Percentiles rank a stretch among this genome's conserved stretches.
These are phyloP conservation scores for Saxophila tyrrhenica DNA, from an alignment of 495 filamentous ascomycete species.

Conservation along the genomic window DNA sequence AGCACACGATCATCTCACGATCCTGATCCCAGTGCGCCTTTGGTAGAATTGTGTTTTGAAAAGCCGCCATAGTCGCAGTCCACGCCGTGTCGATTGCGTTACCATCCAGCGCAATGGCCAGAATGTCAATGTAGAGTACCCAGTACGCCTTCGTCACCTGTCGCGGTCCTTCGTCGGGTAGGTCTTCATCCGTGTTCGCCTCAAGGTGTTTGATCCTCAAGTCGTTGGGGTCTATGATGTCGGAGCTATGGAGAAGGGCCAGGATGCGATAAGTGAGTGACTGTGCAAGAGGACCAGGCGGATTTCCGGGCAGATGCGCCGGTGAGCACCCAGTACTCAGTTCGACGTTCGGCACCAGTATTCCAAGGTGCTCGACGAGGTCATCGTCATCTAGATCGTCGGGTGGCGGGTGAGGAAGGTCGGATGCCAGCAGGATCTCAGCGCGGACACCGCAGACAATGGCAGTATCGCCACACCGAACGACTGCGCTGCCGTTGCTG, in stretches of 20 bases:
- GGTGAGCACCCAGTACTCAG: slow-evolving; percentile 80
- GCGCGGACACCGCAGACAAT: slow-evolving; percentile 83
- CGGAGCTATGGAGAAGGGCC: slow-evolving; percentile 56
- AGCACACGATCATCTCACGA: slow-evolving; percentile 64
- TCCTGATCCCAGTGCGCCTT: slow-evolving; percentile 78
- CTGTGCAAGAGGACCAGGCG: slow-evolving; percentile 67
- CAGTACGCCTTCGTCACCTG: slow-evolving; percentile 69
- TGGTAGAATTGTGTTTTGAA: slow-evolving; percentile 69
- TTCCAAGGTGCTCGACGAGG: slow-evolving; percentile 43
- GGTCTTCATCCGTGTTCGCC: slow-evolving; percentile 32
- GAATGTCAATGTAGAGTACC: slow-evolving; percentile 83
- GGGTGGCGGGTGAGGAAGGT: slow-evolving; percentile 45
- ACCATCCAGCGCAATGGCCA: slow-evolving; percentile 83
- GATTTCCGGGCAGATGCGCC: slow-evolving; percentile 64
- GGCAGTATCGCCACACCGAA: slow-evolving; percentile 77
- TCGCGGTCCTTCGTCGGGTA: slow-evolving; percentile 29
- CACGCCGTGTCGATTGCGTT: slow-evolving; percentile 86
- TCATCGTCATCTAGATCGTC: slow-evolving; percentile 10
- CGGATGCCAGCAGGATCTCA: slow-evolving; percentile 63
- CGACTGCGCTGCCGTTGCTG: slow-evolving; percentile 76
- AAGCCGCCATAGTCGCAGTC: slow-evolving; percentile 71
- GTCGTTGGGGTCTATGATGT: slow-evolving; percentile 49
- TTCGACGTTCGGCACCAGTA: slow-evolving; percentile 89
- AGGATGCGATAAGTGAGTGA: slow-evolving; percentile 66
- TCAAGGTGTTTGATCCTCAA: slow-evolving; percentile 58